Conservation (phyloP, 2,329 filamentous ascomycete species). For the Clarireedia homoeocarpa region DNA sequence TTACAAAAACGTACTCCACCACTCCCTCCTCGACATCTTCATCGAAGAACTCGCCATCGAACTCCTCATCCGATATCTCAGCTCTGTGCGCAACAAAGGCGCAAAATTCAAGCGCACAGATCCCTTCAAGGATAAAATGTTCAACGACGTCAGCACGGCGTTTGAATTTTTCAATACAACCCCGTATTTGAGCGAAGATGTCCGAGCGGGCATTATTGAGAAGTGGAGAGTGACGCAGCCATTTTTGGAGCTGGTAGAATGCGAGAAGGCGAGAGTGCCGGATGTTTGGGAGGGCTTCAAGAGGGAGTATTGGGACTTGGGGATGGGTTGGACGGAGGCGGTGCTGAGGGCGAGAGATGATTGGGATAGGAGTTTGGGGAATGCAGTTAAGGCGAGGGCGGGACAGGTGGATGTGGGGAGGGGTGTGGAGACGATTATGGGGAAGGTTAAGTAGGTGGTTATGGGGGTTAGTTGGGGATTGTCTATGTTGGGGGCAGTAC, state of each 20-base stretch:
- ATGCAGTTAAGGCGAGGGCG: slow-evolving; percentile 79
- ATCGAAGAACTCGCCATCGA: slow-evolving; percentile 91
- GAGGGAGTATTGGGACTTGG: slow-evolving; percentile 82
- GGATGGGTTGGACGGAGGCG: slow-evolving; percentile 91
- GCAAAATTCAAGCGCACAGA: slow-evolving; percentile 83
- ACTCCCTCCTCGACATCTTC: slow-evolving; percentile 82
- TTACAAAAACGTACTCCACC: slow-evolving; percentile 77
- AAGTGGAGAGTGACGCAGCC: slow-evolving; percentile 88
- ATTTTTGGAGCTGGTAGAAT: slow-evolving; percentile 71
- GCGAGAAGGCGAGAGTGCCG: slow-evolving; percentile 64
- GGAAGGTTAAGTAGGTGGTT: slow-evolving; percentile 63
- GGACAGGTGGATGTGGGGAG: slow-evolving; percentile 75
- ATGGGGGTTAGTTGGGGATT: not conserved
- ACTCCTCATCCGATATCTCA: slow-evolving; percentile 78
- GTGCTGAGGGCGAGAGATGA: slow-evolving; percentile 83
- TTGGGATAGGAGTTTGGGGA: slow-evolving; percentile 86
- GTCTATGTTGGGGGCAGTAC: too few relatives aligned
- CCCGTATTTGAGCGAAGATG: slow-evolving; percentile 51
- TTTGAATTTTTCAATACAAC: slow-evolving; percentile 81
- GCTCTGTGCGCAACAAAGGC: slow-evolving; percentile 77
- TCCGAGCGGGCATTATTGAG: slow-evolving; percentile 68
- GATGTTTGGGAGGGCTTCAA: slow-evolving; percentile 81
- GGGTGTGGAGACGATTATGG: slow-evolving; percentile 88
- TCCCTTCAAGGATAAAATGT: slow-evolving; percentile 86
- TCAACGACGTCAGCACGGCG: slow-evolving; percentile 82